A percentile compares a stretch with the other conserved stretches of the same genome.
These are phyloP conservation scores for Yamagishiella unicocca DNA, from an alignment of 139 green algal genomes.

Conservation along the genomic window DNA sequence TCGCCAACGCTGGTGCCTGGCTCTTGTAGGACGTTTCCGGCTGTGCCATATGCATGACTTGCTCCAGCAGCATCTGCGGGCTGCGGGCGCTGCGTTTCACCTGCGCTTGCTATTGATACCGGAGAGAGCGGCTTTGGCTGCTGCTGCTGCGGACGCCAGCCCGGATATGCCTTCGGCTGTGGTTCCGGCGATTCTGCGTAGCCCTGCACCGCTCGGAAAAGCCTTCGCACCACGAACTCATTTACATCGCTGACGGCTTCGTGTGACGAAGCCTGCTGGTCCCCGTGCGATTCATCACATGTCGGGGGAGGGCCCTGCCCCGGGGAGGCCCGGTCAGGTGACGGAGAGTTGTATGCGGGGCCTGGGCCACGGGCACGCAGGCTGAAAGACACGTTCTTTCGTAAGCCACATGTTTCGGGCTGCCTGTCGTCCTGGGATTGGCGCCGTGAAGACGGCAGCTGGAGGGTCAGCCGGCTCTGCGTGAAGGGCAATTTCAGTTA, in stretches of 20 bases:
- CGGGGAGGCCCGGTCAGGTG: neutral
- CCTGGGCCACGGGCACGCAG: conserved; percentile 1
- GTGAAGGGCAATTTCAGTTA: too few species aligned
- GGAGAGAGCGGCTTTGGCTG: neutral
- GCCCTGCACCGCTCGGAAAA: conserved; percentile 36
- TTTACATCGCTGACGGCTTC: neutral
- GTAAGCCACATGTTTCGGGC: neutral
- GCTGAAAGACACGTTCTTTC: conserved; percentile 14
- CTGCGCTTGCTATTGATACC: too few species aligned
- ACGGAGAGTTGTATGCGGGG: conserved; percentile 26
- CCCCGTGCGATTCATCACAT: neutral
- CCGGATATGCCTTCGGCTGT: neutral
- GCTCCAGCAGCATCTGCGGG: too few species aligned
- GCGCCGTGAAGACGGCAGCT: neutral
- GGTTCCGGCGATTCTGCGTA: conserved; percentile 11
- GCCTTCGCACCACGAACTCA: neutral
- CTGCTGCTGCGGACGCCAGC: conserved; percentile 2
- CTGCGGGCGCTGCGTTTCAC: too few species aligned
- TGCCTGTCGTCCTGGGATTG: neutral
- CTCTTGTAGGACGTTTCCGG: too few species aligned
- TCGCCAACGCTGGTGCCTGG: too few species aligned
- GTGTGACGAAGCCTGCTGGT: neutral
- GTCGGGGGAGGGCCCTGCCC: neutral
- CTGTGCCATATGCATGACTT: too few species aligned
- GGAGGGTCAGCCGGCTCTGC: too few species aligned